Evolutionary conservation across 371 early-diverging fungal species (phyloP), one percentile per base, ranked within the genome.

Genomic region (Scutellospora calospora): DNA sequence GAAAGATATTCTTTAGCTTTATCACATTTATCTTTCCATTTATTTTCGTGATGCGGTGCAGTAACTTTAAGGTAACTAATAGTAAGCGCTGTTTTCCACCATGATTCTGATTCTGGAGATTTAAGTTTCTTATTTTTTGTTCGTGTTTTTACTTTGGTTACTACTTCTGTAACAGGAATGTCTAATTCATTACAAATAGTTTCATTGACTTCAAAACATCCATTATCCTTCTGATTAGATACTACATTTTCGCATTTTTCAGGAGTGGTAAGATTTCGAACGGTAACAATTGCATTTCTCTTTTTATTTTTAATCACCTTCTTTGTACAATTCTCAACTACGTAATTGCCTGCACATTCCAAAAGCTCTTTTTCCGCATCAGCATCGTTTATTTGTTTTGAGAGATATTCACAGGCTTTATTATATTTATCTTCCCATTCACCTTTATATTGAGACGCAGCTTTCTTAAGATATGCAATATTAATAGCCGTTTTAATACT

Each of bases 71-170:
- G 54, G 25, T 59, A 75, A 2, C 59, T 25, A 38, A 59, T n/a
- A 59, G 76, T 57, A 22, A 75, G 22, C 1, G 60, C 76, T 18
- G 76, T 75, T 45, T 29, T 41, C 71, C 71, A 69, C 71, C 71
- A 69, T 20, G 45, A 2, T 14, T 29, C n/a, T 55, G 51, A 49
- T 22, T 29, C 41, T 1, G 59, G 22, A 0, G 31, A 35, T 12
- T 22, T 75, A 59, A 59, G 31, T 11, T 75, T 59, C 22, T 35
- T 14, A 25, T 38, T 41, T 16, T n/a, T 38, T 20, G 18, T 8
- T 12, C 57, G 38, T 60, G 35, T 29, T 22, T 22, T 55, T 5
- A 75, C 5, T n/a, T n/a, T 38, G 8, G 25, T 22, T 41, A 75
- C 20, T 35, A 51, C 25, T 2, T 59, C 60, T 1, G 76, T 11